phyloP scores from a whole-genome alignment of 148 eudicot species.

The Bassia scoparia region DNA sequence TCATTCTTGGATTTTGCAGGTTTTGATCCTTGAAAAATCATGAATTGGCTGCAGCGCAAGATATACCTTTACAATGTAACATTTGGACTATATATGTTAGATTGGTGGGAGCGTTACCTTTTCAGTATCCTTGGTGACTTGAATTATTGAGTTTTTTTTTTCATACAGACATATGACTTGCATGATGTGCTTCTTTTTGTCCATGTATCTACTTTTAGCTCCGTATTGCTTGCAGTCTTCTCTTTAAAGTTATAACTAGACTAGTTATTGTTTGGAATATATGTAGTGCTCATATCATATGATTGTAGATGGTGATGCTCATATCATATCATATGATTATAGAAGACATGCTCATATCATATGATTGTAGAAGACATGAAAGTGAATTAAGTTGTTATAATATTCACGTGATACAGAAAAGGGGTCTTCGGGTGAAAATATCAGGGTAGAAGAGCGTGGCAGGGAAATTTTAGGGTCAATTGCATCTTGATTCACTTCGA shows the following conservation, averaged over 20 bases:
- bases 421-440: background rate
- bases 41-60: constrained; percentile 89
- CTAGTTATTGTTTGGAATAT: background rate
- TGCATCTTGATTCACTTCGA: too few species aligned
- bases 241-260: background rate
- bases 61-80: constrained; percentile 83
- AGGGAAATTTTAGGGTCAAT: background rate
- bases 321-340: background rate
- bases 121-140: constrained; percentile 73
- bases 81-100: constrained; percentile 88
- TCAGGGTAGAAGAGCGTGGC: background rate
- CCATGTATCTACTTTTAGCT: background rate
- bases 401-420: background rate
- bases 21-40: constrained; percentile 11
- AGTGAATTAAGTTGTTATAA: background rate
- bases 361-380: background rate
- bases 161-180: background rate
- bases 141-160: background rate
- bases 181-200: background rate
- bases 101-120: constrained; percentile 90
- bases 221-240: background rate
- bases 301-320: background rate
- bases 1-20: constrained; percentile 16
- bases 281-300: background rate
- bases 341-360: background rate